phyloP scores from a whole-genome alignment of 2,329 filamentous ascomycete genomes.

The Ustilaginoidea virens region DNA sequence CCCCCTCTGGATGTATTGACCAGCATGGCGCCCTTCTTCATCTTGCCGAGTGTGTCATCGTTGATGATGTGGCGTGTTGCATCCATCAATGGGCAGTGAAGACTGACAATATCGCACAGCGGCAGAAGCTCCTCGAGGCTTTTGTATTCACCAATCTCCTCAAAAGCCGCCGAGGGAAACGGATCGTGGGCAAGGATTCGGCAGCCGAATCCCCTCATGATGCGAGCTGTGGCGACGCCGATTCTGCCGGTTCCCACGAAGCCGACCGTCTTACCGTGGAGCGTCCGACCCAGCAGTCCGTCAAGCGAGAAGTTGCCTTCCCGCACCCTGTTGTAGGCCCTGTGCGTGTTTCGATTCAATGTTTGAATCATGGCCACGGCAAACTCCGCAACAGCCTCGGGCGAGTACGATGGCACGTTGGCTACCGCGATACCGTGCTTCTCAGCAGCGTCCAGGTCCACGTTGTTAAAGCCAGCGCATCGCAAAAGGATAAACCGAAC shows the following conservation, averaged over 20 bases:
- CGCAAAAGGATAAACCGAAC: slow-evolving; percentile 46
- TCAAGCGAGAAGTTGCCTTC: slow-evolving; percentile 54
- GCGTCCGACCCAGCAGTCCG: slow-evolving; percentile 44
- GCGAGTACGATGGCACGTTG: slow-evolving; percentile 53
- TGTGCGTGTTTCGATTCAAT: slow-evolving; percentile 51
- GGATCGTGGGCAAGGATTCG: slow-evolving; percentile 45
- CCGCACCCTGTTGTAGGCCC: slow-evolving; percentile 51
- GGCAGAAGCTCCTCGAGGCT: slow-evolving; percentile 38
- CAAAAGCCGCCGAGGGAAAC: slow-evolving; percentile 32
- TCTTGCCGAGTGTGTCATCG: slow-evolving; percentile 30
- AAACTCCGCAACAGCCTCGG: slow-evolving; percentile 56
- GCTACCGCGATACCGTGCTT: slow-evolving; percentile 43
- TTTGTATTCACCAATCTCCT: slow-evolving; percentile 33
- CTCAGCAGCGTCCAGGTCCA: slow-evolving; percentile 42
- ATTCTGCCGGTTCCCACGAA: slow-evolving; percentile 51
- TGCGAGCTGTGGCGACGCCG: slow-evolving; percentile 43
- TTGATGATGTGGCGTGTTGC: slow-evolving; percentile 47
- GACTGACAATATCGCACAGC: slow-evolving; percentile 43
- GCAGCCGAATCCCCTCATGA: slow-evolving; percentile 52
- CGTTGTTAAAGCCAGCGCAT: slow-evolving; percentile 54
- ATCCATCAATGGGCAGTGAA: slow-evolving; percentile 51
- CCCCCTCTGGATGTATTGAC: slow-evolving; percentile 56
- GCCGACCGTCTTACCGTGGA: slow-evolving; percentile 50
- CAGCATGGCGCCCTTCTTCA: slow-evolving; percentile 45
- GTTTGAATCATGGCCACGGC: slow-evolving; percentile 52